Base-by-base conservation (phyloP, 495 filamentous ascomycete genomes). In the Aspergillus heteromorphus region DNA sequence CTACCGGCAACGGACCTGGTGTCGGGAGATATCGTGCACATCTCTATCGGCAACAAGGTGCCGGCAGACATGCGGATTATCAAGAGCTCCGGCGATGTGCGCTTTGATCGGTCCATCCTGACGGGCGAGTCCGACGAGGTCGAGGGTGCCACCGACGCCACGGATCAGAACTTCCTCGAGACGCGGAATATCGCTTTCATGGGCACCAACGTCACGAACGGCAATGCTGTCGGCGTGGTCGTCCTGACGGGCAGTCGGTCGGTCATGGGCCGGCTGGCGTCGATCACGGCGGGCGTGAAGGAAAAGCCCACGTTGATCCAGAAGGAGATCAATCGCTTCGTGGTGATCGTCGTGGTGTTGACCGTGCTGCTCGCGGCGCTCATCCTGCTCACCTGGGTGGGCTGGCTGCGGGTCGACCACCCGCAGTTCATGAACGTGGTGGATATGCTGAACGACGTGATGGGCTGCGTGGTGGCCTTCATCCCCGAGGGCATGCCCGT, bases 401-500 rank as follows among this genome's bases (percentile, higher is more conserved):
- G 80, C 6, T 89, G 83, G 79, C 62, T 89, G 10, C 75, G 80
- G 14, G 80, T 71, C 36, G 65, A 70, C 8, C 75, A 91, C 60
- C 80, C 79, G 0, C 57, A 63, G 38, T 90, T 81, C 75, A 90
- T 91, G 65, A 82, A 77, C 50, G 84, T 88, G 6, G 79, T 84
- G 1, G 77, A 78, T 7, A 73, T 89, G 54, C 81, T 90, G 45
- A 83, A 87, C 29, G 75, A 77, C 60, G 82, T 82, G 55, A 85
- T 90, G 58, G 80, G 79, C 13, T 82, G 85, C 18, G 83, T 84
- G 2, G 81, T 89, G 9, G 87, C 86, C 23, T 88, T 88, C 64
- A 86, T 90, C 47, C 86, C 86, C 0, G 85, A 87, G 56, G 86
- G 85, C 18, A 72, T 88, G 2, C 86, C 86, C 0, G 83, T 90